phyloP scores from a whole-genome alignment of 306 rosid genomes.

The Cucurbita ficifolia region DNA sequence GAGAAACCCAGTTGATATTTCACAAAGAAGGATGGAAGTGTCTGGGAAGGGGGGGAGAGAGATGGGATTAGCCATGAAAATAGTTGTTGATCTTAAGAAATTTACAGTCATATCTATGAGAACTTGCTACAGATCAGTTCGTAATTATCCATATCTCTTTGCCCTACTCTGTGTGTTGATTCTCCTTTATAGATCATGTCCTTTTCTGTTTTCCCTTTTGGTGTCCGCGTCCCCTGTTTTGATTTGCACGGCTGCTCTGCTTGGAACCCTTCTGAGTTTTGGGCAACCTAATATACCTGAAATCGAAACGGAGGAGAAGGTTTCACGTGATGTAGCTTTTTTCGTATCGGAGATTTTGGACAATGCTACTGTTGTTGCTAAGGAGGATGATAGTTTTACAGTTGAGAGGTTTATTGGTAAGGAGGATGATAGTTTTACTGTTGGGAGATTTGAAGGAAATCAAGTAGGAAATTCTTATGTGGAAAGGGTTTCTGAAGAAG shows the following conservation, averaged over 20 bases:
- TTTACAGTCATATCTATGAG: slow-evolving; percentile 23
- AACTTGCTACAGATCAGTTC: slow-evolving; percentile 43
- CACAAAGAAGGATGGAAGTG: slow-evolving; percentile 10
- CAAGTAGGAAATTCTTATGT: slow-evolving; percentile 32
- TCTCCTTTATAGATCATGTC: slow-evolving; percentile 53
- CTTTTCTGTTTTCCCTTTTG: slow-evolving; percentile 55
- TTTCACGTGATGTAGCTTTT: slow-evolving; percentile 30
- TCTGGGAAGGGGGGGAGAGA: slow-evolving; percentile 9
- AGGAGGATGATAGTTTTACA: slow-evolving; percentile 39
- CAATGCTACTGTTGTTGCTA: slow-evolving; percentile 32
- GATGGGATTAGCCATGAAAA: slow-evolving; percentile 49
- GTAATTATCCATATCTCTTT: slow-evolving; percentile 62
- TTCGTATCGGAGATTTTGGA: slow-evolving; percentile 31
- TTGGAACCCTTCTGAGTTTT: slow-evolving; percentile 84
- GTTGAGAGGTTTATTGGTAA: no score
- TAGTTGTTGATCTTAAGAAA: slow-evolving; percentile 34
- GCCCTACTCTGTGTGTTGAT: slow-evolving; percentile 44
- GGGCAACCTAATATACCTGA: slow-evolving; percentile 74
- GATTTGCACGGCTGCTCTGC: slow-evolving; percentile 82
- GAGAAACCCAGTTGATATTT: slow-evolving; percentile 23
- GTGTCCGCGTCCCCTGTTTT: slow-evolving; percentile 79
- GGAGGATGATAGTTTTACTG: slow-evolving; percentile 14
- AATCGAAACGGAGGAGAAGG: slow-evolving; percentile 40
- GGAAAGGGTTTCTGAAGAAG: slow-evolving; percentile 20
- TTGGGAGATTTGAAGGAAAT: slow-evolving; percentile 29